These are phyloP conservation scores for Irpex rosettiformis DNA, from an alignment of 1,284 basidiomycete genomes.

Conservation along the genomic window DNA sequence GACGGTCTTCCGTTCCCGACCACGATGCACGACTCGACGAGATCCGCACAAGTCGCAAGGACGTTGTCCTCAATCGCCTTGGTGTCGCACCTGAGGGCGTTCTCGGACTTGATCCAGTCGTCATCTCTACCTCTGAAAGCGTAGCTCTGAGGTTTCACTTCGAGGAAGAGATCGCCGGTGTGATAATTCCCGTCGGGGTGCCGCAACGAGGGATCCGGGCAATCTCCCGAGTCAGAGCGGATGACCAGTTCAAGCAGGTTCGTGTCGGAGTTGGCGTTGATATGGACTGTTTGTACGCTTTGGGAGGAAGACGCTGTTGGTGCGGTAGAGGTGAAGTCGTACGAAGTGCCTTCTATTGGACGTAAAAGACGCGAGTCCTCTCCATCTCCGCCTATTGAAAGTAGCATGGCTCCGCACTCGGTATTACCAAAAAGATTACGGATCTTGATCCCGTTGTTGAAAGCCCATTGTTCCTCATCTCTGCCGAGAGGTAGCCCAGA, in stretches of 20 bases:
- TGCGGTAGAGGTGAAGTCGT: conserved; percentile 44
- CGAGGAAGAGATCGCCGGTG: conserved; percentile 70
- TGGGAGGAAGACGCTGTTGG: conserved; percentile 25
- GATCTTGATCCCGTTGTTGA: conserved; percentile 50
- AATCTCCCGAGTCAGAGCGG: conserved; percentile 57
- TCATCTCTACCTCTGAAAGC: conserved; percentile 63
- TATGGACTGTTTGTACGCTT: conserved; percentile 27
- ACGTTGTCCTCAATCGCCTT: conserved; percentile 72
- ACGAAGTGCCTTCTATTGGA: conserved; percentile 49
- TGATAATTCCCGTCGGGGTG: conserved; percentile 62
- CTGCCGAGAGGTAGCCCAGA: conserved; percentile 57
- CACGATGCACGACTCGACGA: conserved; percentile 59
- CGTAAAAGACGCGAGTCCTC: conserved; percentile 36
- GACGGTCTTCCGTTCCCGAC: conserved; percentile 63
- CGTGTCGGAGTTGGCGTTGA: conserved; percentile 40
- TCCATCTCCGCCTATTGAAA: conserved; percentile 48
- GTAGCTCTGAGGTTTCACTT: conserved; percentile 50
- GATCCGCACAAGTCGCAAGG: conserved; percentile 46
- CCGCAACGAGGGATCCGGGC: conserved; percentile 55
- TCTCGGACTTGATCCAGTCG: conserved; percentile 77
- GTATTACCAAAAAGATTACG: conserved; percentile 72
- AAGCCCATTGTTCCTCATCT: conserved; percentile 66
- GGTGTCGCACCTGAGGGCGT: conserved; percentile 67
- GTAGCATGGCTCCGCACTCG: conserved; percentile 64
- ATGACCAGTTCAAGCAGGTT: conserved; percentile 63